Base-by-base conservation (phyloP, 2,329 filamentous ascomycete genomes). In the Cercospora sesami region DNA sequence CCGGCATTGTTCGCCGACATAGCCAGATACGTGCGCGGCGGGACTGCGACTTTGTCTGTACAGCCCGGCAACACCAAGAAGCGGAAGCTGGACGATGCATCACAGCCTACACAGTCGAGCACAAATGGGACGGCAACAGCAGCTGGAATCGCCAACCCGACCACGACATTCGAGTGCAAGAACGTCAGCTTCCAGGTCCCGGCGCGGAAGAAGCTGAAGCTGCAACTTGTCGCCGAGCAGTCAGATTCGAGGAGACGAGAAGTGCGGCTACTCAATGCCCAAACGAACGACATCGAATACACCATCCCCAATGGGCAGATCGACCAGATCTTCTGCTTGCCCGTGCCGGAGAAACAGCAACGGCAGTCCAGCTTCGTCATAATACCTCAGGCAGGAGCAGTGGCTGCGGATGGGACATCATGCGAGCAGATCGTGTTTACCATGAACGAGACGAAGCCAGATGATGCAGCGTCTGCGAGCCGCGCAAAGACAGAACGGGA, bases 331-430 rank as follows among this genome's bases (percentile, higher is more conserved):
- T 81, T 89, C 71, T 88, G 86, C 72, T 80, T 90, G 45, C 87
- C 87, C 0, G 84, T 90, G 2, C 88, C 88, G 5, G 88, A 90
- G 73, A 90, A 89, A 74, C 83, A 86, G 4, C 85, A 88, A 69
- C 84, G 86, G 64, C 86, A 89, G 73, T 86, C 86, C 78, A 88
- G 87, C 72, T 89, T 89, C 75, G 85, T 87, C 73, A 77, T 90
- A 51, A 81, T 90, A 48, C 86, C 87, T 2, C 77, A 82, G 30
- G 80, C 82, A 61, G 83, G 84, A 45, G 80, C 86, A 23, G 82
- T 79, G 12, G 73, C 61, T 9, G 63, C 68, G 4, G 70, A 73
- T 30, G 73, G 76, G 26, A 77, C 76, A 16, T 71, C 80, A 1
- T 80, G 80, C 23, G 87, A 89, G 71, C 83, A 86, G 21, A 84